Evolutionary conservation across 129 eudicot genomes (phyloP).

Genomic region (Flaveria brownii): DNA sequence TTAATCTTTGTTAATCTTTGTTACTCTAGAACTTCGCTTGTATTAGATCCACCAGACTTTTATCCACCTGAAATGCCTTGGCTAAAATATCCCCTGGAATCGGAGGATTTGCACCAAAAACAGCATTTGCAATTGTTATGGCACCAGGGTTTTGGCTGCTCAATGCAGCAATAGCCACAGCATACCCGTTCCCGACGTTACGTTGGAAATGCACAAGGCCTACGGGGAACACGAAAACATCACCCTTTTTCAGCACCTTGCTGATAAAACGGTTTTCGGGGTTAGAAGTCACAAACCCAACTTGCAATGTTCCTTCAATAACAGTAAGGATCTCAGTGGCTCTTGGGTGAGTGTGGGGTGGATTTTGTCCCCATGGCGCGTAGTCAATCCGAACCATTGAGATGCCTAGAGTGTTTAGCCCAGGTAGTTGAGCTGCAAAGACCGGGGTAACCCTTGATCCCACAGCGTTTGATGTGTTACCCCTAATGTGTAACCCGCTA

Average conservation of each 20-base stretch:
- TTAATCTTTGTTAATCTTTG: no score
- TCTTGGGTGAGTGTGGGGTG: no score
- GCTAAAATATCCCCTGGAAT: conserved; percentile 37
- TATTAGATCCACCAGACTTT: conserved; percentile 27
- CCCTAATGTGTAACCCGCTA: conserved; percentile 44
- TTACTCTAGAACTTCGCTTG: conserved; percentile 37
- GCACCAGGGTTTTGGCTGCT: conserved; percentile 55
- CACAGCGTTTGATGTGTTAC: conserved; percentile 46
- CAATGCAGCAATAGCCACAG: conserved; percentile 43
- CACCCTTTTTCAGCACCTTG: conserved; percentile 49
- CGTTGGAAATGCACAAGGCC: conserved; percentile 56
- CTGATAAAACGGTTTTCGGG: conserved; percentile 40
- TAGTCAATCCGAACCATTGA: conserved; percentile 48
- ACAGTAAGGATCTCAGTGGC: conserved; percentile 46
- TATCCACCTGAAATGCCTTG: conserved; percentile 46
- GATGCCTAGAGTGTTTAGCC: conserved; percentile 51
- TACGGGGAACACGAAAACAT: conserved; percentile 46
- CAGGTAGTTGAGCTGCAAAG: conserved; percentile 39
- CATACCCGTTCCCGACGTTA: conserved; percentile 36
- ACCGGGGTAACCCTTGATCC: conserved; percentile 47
- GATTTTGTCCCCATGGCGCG: conserved; percentile 48
- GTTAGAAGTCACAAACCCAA: conserved; percentile 49
- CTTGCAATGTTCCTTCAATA: conserved; percentile 42
- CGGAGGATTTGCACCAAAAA: conserved; percentile 47
- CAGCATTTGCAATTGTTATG: conserved; percentile 38